A percentile compares a stretch with the other conserved stretches of the same genome.
Evolutionary conservation across 2,329 filamentous ascomycete genomes (phyloP).

Genomic region (Fusarium vanettenii): DNA sequence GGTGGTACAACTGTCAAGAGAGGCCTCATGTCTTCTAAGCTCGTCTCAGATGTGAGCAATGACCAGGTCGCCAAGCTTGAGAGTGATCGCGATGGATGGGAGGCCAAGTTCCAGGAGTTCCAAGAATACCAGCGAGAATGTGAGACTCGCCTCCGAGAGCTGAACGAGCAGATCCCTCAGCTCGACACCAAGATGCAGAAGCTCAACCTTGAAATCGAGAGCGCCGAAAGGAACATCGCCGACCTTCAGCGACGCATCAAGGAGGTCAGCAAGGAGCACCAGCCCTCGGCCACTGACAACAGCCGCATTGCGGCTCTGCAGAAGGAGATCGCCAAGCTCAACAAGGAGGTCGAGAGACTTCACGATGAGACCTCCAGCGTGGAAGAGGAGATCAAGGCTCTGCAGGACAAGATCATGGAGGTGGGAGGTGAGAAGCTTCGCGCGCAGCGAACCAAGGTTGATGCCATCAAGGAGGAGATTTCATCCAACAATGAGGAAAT

Average conservation of each 20-base stretch:
- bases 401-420: constrained; percentile 99
- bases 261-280: constrained; percentile 84
- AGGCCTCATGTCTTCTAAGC: constrained; percentile 96
- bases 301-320: constrained; percentile 77
- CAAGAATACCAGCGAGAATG: constrained; percentile 86
- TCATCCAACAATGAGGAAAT: constrained; percentile 82
- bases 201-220: constrained; percentile 87
- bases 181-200: constrained; percentile 94
- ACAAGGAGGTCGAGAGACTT: constrained; percentile 83
- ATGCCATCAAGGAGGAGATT: constrained; percentile 88
- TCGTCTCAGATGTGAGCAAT: constrained; percentile 85
- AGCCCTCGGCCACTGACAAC: constrained; percentile 84
- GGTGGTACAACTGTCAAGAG: constrained; percentile 91
- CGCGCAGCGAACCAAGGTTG: constrained; percentile 89
- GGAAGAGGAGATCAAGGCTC: constrained; percentile 89
- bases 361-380: constrained; percentile 87
- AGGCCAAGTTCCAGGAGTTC: constrained; percentile 84
- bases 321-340: constrained; percentile 80
- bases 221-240: constrained; percentile 82
- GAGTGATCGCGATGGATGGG: constrained; percentile 84
- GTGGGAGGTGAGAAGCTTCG: constrained; percentile 94
- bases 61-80: constrained; percentile 92
- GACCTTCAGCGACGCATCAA: constrained; percentile 88
- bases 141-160: constrained; percentile 76
- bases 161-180: constrained; percentile 82